A percentile compares a stretch with the other conserved stretches of the same genome.
phyloP scores from a whole-genome alignment of 2,329 filamentous ascomycete species.

The Colletotrichum somersetense region DNA sequence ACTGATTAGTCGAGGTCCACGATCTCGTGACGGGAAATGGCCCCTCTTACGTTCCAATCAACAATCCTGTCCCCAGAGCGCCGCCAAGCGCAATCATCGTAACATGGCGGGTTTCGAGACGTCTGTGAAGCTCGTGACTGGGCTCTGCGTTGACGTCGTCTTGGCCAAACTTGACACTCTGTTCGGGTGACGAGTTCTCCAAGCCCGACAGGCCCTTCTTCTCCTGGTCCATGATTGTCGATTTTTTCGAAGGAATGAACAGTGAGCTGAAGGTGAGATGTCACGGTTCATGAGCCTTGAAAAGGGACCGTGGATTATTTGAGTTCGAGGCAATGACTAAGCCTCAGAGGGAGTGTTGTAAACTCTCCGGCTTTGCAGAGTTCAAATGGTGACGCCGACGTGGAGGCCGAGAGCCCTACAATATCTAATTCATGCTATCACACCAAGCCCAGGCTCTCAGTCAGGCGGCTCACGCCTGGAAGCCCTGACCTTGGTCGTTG shows the following conservation, averaged over 20 bases:
- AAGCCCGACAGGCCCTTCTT: constrained; percentile 12
- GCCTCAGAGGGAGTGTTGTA: not conserved
- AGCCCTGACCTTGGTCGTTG: constrained; percentile 18
- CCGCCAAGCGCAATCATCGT: constrained; percentile 56
- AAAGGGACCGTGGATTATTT: not conserved
- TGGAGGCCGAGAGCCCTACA: not conserved
- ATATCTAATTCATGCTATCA: not conserved
- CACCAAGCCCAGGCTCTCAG: not conserved
- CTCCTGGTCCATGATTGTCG: constrained; percentile 18
- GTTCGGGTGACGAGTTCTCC: constrained; percentile 2
- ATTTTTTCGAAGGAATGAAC: not conserved
- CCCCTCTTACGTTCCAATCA: constrained; percentile 58
- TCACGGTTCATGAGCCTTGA: too few relatives aligned
- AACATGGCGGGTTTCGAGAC: constrained; percentile 48
- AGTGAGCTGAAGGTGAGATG: not conserved
- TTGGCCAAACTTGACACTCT: constrained; percentile 28
- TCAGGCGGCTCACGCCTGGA: not conserved
- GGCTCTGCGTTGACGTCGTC: constrained; percentile 19
- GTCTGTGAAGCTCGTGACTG: constrained; percentile 33
- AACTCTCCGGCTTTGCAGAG: not conserved
- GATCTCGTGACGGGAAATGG: not conserved
- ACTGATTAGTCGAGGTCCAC: not conserved
- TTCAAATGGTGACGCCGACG: not conserved
- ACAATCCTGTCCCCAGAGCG: constrained; percentile 57
- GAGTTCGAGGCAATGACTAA: not conserved